Base-by-base conservation (phyloP, 1,139 yeast species). In the Dujonia santamariae region DNA sequence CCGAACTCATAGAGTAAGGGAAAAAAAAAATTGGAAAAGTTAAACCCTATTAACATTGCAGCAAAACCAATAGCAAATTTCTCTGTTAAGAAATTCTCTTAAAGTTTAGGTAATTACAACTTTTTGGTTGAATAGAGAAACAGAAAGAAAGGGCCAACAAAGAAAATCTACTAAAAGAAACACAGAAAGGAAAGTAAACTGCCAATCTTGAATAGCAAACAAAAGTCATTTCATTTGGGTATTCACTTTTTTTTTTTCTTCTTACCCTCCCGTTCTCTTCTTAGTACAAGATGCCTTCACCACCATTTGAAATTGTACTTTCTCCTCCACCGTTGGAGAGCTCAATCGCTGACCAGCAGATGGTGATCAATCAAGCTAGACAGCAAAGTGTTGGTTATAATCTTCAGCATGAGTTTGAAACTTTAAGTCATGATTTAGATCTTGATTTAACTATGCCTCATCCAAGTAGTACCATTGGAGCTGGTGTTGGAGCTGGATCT, bases 401-500 rank as follows among this genome's bases (percentile, higher is more conserved):
- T 42, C 60, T 67, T 45, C 73, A 61, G 53, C 75, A 61, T 38
- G 77, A 61, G 51, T 69, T 64, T 47, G 73, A 62, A 44, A 67
- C 74, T 12, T 56, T 69, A 41, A 67, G 67, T 31, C 71, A 67
- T 18, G 74, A 68, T 43, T 63, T 69, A 53, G 74, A 69, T 44
- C 58, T 69, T 48, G 75, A 68, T 48, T 60, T 69, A 47, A 56
- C 53, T 37, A 56, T 54, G 37, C 18, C 27, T 15, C 7, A 6
- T 7, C 7, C 9, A 6, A 25, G 18, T 18, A 25, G 15, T 26
- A 28, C 37, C 1, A 28, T 22, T 13, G 24, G 18, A 7, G 19
- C 31, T 8, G 7, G 19, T 5, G 19, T 8, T 11, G 19, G 6
- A 9, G n/a, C n/a, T n/a, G n/a, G n/a, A n/a, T n/a, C n/a, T n/a